Percentiles rank a stretch among this genome's conserved stretches.
Evolutionary conservation across 116 monocot species (phyloP).

Genomic region (Dioscorea cayenensis): DNA sequence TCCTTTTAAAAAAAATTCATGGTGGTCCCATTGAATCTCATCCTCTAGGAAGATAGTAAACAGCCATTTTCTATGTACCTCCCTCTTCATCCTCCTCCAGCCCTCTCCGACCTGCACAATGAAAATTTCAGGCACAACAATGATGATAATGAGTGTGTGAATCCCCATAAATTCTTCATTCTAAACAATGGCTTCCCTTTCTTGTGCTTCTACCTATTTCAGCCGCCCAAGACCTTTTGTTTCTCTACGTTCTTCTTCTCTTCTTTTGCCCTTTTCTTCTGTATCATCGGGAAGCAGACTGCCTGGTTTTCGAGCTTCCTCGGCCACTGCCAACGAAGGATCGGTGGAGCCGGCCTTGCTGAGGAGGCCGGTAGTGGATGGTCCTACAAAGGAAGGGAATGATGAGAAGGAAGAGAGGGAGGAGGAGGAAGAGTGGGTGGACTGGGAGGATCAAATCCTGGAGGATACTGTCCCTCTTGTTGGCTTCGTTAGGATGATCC

Average conservation of each 20-base stretch:
- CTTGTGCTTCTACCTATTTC: conserved; percentile 5
- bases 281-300: neutral
- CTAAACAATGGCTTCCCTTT: conserved; percentile 19
- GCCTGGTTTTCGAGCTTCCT: conserved; percentile 1
- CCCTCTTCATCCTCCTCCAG: no score
- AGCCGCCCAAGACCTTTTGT: neutral
- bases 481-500: conserved; percentile 95
- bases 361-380: conserved; percentile 22
- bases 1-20: no score
- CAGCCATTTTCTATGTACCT: no score
- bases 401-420: conserved; percentile 8
- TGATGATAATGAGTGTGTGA: no score
- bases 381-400: neutral
- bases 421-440: conserved; percentile 45
- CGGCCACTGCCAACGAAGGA: conserved; percentile 10
- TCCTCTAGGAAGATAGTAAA: no score
- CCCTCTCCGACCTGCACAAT: no score
- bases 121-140: no score
- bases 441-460: conserved; percentile 89
- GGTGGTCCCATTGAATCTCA: no score
- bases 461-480: conserved; percentile 96
- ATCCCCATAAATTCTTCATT: no score
- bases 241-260: conserved; percentile 1
- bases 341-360: conserved; percentile 23
- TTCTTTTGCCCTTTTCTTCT: conserved; percentile 4